Evolutionary conservation across 495 filamentous ascomycete species (phyloP), one percentile per base, ranked within the genome.

Genomic region (Penicillium arizonense): DNA sequence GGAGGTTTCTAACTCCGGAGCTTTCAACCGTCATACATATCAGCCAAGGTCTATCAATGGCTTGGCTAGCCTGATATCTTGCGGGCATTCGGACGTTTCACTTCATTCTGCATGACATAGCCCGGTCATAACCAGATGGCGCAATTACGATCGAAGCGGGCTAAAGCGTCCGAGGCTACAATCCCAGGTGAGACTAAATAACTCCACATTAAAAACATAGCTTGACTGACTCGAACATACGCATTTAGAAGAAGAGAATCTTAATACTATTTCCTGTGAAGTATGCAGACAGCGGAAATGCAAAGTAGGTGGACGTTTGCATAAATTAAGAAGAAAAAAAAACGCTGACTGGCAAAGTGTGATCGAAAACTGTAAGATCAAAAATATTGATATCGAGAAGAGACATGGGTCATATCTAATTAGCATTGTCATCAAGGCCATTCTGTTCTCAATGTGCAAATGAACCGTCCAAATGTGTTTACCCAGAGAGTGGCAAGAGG

Each of bases 401-500:
- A 35, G 39, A n/a, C 13, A 43, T 36, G 10, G 26, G 5, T 16
- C 14, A 34, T 45, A 24, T 43, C 46, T 48, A 39, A 53, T 32
- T 26, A 24, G 4, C 5, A 32, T 11, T 42, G 24, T 23, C 13
- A 20, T 23, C 1, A 26, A 47, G 65, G 5, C 65, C 65, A 2
- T 55, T 43, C 26, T 68, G 65, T 36, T 62, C 60, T n/a, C 63
- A 67, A 41, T 68, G 65, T 53, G 50, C 52, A n/a, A 49, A 36
- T 14, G 60, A 64, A 24, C 63, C 61, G 21, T 64, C 60, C 1
- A 62, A 57, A 58, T 68, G 65, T 44, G 50, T 45, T 12, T 68
- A 68, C 38, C 65, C 60, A 1, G 65, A 67, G 44, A 67, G 55
- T 52, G 65, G 63, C 33, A 68, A 67, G 36, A 59, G 65, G 65